Base-by-base conservation (phyloP, 1,284 basidiomycete genomes). In the Rhodofomes roseus region DNA sequence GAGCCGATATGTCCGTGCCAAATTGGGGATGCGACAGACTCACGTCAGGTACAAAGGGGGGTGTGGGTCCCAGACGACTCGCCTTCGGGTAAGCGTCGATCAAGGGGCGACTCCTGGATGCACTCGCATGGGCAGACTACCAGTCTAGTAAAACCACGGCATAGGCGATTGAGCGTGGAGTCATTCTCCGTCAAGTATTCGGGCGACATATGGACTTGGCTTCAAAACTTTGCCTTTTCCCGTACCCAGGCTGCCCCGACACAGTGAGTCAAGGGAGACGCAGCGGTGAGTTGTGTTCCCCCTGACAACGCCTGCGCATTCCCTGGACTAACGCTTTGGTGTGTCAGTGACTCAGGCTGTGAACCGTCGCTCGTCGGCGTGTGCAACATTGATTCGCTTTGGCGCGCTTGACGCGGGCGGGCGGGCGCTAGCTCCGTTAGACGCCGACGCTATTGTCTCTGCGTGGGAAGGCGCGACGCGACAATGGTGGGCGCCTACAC, bases 401-500 rank as follows among this genome's bases (percentile, higher is more conserved):
- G 46, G 23, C 2, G 50, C 31, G 43, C 43, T 44, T 44, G 9
- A 18, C 16, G 43, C 43, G 8, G 46, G 14, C 14, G n/a, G n/a
- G 29, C 34, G 31, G 50, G 50, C 50, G 50, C 50, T 14, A 12
- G 14, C 43, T 20, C 37, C 7, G 4, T 39, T 39, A 18, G 50
- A 31, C 34, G 34, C 34, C 50, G 14, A 36, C 22, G 18, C 61
- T 62, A 63, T 66, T 66, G 63, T 55, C 23, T 54, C 39, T 52
- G 54, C 61, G 64, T 66, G 64, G 62, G 64, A 61, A 63, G 44
- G 44, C 48, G 61, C 27, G 31, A 50, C 44, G 39, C 58, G 60
- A 60, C 63, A 63, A 62, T 64, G 59, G 31, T 22, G 53, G 61
- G 66, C 65, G 65, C 29, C 61, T 63, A 43, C 5, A 29, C 9